Evolutionary conservation across 129 eudicot species (phyloP).

Genomic region (Artemisia annua): DNA sequence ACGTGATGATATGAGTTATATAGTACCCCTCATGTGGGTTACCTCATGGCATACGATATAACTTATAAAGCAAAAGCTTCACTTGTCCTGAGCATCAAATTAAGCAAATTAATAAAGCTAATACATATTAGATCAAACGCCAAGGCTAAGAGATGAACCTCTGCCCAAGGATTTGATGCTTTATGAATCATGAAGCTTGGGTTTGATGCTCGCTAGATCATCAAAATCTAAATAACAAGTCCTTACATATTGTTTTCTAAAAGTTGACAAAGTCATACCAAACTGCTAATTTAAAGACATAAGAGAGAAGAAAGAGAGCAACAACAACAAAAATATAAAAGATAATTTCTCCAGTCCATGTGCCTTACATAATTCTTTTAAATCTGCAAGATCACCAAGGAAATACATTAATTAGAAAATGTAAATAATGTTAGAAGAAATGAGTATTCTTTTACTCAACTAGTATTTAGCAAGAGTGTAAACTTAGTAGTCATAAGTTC

Average conservation of each 20-base stretch:
- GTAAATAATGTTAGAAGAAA: neutral
- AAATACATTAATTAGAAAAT: neutral
- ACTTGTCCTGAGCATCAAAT: constrained; percentile 7
- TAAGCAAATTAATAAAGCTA: neutral
- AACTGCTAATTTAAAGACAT: neutral
- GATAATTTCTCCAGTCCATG: neutral
- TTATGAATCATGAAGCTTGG: too few relatives aligned
- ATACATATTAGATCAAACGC: too few relatives aligned
- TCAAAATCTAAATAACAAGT: too few relatives aligned
- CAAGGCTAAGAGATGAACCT: too few relatives aligned
- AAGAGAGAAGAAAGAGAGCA: neutral
- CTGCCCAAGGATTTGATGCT: too few relatives aligned
- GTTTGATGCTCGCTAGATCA: too few relatives aligned
- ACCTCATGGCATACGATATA: constrained; percentile 15
- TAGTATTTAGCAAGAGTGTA: neutral
- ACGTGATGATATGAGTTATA: neutral
- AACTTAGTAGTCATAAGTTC: neutral
- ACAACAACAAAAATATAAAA: neutral
- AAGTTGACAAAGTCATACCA: neutral
- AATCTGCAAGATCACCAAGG: neutral
- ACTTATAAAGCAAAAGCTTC: neutral
- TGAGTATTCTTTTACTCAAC: too few relatives aligned
- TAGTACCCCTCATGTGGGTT: constrained; percentile 11
- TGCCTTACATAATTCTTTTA: constrained; percentile 6
- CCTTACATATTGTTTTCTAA: constrained; percentile 1